A percentile compares a stretch with the other conserved stretches of the same genome.
Conservation (phyloP, 768 basidiomycete genomes). For the Pholiota conissans region DNA sequence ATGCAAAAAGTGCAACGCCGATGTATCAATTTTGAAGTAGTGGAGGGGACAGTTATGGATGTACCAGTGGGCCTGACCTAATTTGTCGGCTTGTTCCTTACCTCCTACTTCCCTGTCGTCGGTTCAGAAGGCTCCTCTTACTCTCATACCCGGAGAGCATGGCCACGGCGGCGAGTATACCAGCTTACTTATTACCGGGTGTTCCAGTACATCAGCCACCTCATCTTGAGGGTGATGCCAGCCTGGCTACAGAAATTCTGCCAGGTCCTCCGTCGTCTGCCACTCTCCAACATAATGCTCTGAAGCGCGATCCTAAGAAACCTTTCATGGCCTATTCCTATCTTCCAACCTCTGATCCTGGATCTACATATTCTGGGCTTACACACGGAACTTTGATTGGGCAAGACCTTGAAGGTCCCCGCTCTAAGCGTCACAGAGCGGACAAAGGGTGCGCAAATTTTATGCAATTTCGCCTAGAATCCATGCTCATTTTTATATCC, state of each 20-base stretch:
- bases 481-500: slow-evolving; percentile 19
- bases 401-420: slow-evolving; percentile 64
- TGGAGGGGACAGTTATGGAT: neutral
- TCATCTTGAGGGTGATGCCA: slow-evolving; percentile 80
- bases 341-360: slow-evolving; percentile 82
- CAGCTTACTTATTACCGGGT: slow-evolving; percentile 72
- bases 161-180: slow-evolving; percentile 72
- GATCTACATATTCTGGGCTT: slow-evolving; percentile 83
- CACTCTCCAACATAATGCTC: slow-evolving; percentile 66
- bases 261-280: slow-evolving; percentile 81
- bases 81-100: slow-evolving; percentile 38
- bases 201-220: slow-evolving; percentile 74
- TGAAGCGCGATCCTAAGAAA: slow-evolving; percentile 83
- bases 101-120: slow-evolving; percentile 26
- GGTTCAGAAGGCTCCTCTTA: slow-evolving; percentile 23
- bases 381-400: slow-evolving; percentile 64
- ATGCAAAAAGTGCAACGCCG: neutral
- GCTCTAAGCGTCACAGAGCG: slow-evolving; percentile 70
- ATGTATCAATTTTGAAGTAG: neutral
- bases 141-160: slow-evolving; percentile 40
- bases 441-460: slow-evolving; percentile 64
- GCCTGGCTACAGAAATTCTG: slow-evolving; percentile 86
- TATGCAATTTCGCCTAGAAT: slow-evolving; percentile 7
- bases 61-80: slow-evolving; percentile 29
- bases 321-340: slow-evolving; percentile 70